Evolutionary conservation across 2,329 filamentous ascomycete genomes (phyloP).

Genomic region (Microsporum audouinii): DNA sequence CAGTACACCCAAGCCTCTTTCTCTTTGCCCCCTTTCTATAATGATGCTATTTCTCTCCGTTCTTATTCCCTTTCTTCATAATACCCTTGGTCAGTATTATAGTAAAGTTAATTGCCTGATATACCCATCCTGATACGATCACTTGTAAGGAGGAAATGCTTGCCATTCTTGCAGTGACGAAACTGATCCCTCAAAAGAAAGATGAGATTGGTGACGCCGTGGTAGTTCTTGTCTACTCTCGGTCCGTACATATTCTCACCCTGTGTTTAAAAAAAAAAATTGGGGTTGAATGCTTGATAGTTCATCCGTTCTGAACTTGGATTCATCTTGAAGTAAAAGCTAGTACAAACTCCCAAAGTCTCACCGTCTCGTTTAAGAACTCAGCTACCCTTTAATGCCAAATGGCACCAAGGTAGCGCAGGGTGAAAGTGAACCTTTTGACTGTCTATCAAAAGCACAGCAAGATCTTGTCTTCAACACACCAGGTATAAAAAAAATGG

Average conservation of each 20-base stretch:
- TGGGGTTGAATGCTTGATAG: background rate
- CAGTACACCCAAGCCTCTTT: background rate
- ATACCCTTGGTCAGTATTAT: slow-evolving; percentile 2
- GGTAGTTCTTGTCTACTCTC: background rate
- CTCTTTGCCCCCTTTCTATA: background rate
- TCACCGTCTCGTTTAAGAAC: background rate
- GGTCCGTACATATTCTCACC: background rate
- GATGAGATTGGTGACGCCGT: background rate
- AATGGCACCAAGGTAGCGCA: background rate
- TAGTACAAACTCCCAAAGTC: background rate
- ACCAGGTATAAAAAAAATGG: background rate
- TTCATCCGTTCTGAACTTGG: background rate
- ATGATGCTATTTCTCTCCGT: background rate
- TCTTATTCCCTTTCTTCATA: slow-evolving; percentile 1
- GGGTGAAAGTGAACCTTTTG: background rate
- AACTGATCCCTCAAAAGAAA: background rate
- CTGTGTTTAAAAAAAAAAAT: background rate
- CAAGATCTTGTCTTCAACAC: background rate
- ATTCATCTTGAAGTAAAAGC: background rate
- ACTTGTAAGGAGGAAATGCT: background rate
- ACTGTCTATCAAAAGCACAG: background rate
- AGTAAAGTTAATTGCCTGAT: slow-evolving; percentile 2
- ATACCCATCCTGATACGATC: background rate
- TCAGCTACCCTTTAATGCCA: background rate
- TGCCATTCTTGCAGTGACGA: background rate